These are phyloP conservation scores for Pythium biforme DNA, from an alignment of 352 stramenopile genomes.

Conservation along the genomic window DNA sequence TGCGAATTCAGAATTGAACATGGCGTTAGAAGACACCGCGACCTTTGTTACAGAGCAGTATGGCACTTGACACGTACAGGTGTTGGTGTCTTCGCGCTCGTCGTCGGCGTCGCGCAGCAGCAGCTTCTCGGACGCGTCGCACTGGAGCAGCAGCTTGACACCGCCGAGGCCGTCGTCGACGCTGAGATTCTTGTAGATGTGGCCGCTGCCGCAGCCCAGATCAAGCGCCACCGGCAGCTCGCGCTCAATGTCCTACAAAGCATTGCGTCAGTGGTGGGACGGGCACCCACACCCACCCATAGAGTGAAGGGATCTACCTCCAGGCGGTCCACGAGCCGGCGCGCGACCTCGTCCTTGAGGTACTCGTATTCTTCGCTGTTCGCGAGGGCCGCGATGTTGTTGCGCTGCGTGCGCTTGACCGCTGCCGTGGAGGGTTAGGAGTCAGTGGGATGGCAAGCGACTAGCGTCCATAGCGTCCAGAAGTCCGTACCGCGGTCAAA, in stretches of 20 bases:
- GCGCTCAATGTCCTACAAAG: constrained; percentile 70
- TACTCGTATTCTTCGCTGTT: constrained; percentile 83
- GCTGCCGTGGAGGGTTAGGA: too few relatives aligned
- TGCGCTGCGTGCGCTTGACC: constrained; percentile 78
- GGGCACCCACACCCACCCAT: too few relatives aligned
- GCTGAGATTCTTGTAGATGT: constrained; percentile 83
- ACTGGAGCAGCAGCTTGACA: constrained; percentile 78
- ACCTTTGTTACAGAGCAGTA: background rate
- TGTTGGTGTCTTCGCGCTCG: constrained; percentile 23
- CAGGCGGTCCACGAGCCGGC: constrained; percentile 77
- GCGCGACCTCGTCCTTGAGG: constrained; percentile 82
- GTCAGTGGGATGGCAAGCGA: too few relatives aligned
- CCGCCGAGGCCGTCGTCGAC: constrained; percentile 67
- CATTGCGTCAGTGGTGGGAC: background rate
- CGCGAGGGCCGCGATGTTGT: constrained; percentile 60
- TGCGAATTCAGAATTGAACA: constrained; percentile 21
- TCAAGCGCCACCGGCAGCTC: constrained; percentile 80
- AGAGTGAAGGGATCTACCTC: constrained; percentile 50
- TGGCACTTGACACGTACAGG: constrained; percentile 3
- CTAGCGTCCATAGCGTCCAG: background rate
- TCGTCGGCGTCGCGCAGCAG: constrained; percentile 59
- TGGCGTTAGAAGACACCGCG: constrained; percentile 10
- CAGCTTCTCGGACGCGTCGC: constrained; percentile 73
- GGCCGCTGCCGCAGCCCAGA: constrained; percentile 72
- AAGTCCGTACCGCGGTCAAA: constrained; percentile 52